Evolutionary conservation across 2,329 filamentous ascomycete genomes (phyloP).

Genomic region (Xylaria sp.): DNA sequence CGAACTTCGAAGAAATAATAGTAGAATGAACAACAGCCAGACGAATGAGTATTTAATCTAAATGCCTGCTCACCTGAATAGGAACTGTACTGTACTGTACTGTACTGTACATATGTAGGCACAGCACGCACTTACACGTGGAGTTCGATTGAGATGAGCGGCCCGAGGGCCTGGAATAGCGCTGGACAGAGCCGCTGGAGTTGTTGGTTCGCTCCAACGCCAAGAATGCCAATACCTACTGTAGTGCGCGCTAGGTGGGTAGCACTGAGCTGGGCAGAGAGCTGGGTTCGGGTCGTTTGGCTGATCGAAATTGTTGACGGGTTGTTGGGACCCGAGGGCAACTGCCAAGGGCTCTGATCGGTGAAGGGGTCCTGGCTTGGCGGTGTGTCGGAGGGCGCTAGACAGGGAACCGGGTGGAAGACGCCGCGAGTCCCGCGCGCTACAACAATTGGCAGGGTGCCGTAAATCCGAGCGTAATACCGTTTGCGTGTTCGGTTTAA

Average conservation of each 20-base stretch:
- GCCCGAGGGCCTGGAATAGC: slow-evolving; percentile 30
- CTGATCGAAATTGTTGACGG: slow-evolving; percentile 20
- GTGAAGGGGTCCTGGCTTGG: slow-evolving; percentile 25
- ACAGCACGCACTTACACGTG: not conserved
- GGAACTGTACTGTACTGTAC: not conserved
- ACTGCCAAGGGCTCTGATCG: slow-evolving; percentile 11
- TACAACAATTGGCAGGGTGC: slow-evolving; percentile 17
- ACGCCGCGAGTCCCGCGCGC: slow-evolving; percentile 26
- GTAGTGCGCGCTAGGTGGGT: not conserved
- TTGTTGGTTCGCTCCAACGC: slow-evolving; percentile 28
- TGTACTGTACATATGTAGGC: not conserved
- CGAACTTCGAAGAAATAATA: not conserved
- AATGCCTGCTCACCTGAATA: slow-evolving; percentile 44
- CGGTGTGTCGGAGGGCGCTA: slow-evolving; percentile 29
- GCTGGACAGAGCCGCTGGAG: not conserved
- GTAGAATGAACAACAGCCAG: too few relatives aligned
- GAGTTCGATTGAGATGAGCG: slow-evolving; percentile 13
- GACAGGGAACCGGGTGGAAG: slow-evolving; percentile 13
- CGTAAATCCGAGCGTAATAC: slow-evolving; percentile 16
- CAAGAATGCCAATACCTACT: slow-evolving; percentile 33
- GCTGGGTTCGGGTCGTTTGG: slow-evolving; percentile 23
- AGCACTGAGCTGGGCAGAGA: slow-evolving; percentile 2
- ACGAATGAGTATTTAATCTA: slow-evolving; percentile 19
- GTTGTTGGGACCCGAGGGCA: not conserved
- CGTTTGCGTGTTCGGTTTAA: not conserved